Percentiles rank a stretch among this genome's conserved stretches.
These are phyloP conservation scores for Nicotiana noctiflora DNA, from an alignment of 257 asterid species.

Conservation along the genomic window DNA sequence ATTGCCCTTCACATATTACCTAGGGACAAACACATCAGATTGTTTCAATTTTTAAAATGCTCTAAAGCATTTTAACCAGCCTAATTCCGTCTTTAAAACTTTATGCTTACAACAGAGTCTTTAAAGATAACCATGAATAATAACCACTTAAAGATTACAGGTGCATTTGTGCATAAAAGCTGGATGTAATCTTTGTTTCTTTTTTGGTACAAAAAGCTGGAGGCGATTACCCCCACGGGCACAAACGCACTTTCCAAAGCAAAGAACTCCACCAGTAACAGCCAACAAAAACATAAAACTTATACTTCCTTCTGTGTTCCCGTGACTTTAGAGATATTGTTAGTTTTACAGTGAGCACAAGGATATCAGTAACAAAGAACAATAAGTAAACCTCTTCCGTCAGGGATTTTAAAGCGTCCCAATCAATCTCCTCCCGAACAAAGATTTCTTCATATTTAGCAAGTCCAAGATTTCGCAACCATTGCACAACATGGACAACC, in stretches of 20 bases:
- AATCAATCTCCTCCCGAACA: slow-evolving; percentile 68
- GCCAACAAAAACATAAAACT: neutral
- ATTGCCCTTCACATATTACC: neutral
- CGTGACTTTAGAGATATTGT: neutral
- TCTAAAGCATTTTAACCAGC: neutral
- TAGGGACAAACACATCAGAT: neutral
- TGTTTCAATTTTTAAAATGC: neutral
- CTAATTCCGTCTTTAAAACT: neutral
- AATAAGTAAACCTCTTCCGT: slow-evolving; percentile 69
- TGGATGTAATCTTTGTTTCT: neutral
- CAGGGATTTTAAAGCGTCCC: slow-evolving; percentile 73
- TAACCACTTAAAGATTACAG: neutral
- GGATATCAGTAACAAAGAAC: neutral
- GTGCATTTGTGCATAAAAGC: neutral
- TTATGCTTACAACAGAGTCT: neutral
- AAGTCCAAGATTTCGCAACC: slow-evolving; percentile 75
- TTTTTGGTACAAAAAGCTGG: neutral
- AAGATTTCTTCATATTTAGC: slow-evolving; percentile 70
- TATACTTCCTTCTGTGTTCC: neutral
- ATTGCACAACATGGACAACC: slow-evolving; percentile 43
- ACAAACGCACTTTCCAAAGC: neutral
- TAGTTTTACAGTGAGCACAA: neutral
- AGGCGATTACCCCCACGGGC: neutral
- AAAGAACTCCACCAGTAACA: neutral
- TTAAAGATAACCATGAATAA: neutral